phyloP scores from a whole-genome alignment of 1,284 basidiomycete species.

The Pyrrhoderma lamaoense region DNA sequence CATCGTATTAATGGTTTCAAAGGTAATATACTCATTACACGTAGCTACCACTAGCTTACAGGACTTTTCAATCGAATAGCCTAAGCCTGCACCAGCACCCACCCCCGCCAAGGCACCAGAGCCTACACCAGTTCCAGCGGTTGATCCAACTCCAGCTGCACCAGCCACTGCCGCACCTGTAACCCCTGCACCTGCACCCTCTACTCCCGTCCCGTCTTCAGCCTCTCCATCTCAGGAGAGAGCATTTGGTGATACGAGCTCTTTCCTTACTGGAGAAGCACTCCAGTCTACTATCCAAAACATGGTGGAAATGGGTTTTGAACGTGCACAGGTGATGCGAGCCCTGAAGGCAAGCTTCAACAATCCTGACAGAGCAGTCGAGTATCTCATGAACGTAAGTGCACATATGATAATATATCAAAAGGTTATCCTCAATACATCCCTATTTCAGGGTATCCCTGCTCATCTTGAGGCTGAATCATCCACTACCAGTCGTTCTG shows the following conservation, averaged over 20 bases:
- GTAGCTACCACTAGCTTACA: conserved; percentile 4
- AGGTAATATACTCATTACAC: conserved; percentile 45
- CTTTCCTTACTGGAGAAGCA: conserved; percentile 68
- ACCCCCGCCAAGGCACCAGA: conserved; percentile 29
- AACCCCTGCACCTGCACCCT: conserved; percentile 29
- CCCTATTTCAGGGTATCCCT: conserved; percentile 66
- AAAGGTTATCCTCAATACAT: conserved; percentile 11
- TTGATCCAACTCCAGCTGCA: conserved; percentile 29
- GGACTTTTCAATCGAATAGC: conserved; percentile 29
- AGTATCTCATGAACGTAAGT: conserved; percentile 91
- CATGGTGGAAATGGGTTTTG: conserved; percentile 95
- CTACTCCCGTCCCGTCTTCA: conserved; percentile 29
- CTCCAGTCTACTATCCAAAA: conserved; percentile 72
- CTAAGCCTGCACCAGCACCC: conserved; percentile 43
- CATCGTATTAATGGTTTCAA: conserved; percentile 96
- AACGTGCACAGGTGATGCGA: conserved; percentile 75
- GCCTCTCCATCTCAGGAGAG: conserved; percentile 24
- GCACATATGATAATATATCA: neutral
- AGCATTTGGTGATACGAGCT: conserved; percentile 41
- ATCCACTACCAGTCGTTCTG: conserved; percentile 27
- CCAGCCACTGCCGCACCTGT: conserved; percentile 31
- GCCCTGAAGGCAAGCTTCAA: conserved; percentile 95
- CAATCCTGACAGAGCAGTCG: conserved; percentile 96
- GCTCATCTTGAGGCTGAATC: conserved; percentile 53
- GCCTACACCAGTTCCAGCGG: conserved; percentile 27